Percentiles rank a stretch among this genome's conserved stretches.
phyloP scores from a whole-genome alignment of 371 early-diverging fungal genomes.

The Syncephalastrum contaminatum region DNA sequence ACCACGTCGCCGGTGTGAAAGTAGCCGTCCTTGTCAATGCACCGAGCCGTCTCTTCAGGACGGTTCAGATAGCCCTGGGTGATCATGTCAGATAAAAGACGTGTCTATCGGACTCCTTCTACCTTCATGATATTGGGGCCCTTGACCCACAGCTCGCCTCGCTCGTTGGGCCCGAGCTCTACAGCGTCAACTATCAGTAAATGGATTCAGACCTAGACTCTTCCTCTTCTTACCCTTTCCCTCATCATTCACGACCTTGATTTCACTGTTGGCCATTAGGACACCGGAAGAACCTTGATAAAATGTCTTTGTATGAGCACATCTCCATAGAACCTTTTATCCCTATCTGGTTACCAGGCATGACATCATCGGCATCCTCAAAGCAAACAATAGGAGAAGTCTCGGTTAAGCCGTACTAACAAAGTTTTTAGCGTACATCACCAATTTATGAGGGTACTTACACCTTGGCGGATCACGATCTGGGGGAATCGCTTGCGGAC shows the following conservation, averaged over 20 bases:
- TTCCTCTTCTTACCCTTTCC: slow-evolving; percentile 24
- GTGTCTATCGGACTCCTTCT: neutral
- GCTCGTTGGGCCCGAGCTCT: slow-evolving; percentile 52
- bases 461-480: slow-evolving; percentile 33
- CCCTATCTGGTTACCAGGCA: slow-evolving; percentile 9
- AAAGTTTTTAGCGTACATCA: too few relatives aligned
- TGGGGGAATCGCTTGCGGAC: slow-evolving; percentile 46
- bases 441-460: too few relatives aligned
- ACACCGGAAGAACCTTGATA: slow-evolving; percentile 55
- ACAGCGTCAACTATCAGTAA: neutral
- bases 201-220: neutral
- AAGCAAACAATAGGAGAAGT: slow-evolving; percentile 34
- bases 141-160: slow-evolving; percentile 1
- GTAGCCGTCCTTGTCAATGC: slow-evolving; percentile 69
- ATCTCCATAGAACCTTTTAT: neutral
- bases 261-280: slow-evolving; percentile 64
- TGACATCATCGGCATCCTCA: slow-evolving; percentile 10
- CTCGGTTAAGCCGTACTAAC: slow-evolving; percentile 63
- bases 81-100: slow-evolving; percentile 10
- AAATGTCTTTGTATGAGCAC: neutral
- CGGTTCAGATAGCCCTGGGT: slow-evolving; percentile 70
- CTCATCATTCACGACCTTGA: slow-evolving; percentile 61
- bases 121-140: slow-evolving; percentile 60
- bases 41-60: slow-evolving; percentile 63
- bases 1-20: slow-evolving; percentile 84